These are phyloP conservation scores for Monascus ruber DNA, from an alignment of 2,329 filamentous ascomycete species.

Conservation along the genomic window DNA sequence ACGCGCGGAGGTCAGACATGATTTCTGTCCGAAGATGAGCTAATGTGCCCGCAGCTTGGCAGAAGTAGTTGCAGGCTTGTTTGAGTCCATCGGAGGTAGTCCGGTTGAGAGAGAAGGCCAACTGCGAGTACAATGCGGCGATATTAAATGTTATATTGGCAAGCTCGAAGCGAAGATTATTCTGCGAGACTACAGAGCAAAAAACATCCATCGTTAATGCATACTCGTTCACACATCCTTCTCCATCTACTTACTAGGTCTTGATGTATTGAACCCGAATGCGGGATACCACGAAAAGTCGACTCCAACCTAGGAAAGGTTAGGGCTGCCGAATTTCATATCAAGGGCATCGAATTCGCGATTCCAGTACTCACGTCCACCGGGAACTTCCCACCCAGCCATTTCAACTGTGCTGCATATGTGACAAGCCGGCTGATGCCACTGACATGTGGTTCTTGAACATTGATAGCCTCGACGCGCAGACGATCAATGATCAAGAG, in stretches of 20 bases:
- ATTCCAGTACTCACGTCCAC: slow-evolving; percentile 56
- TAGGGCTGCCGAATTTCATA: slow-evolving; percentile 1
- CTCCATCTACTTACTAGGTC: slow-evolving; percentile 39
- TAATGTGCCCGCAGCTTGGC: slow-evolving; percentile 73
- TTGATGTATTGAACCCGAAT: slow-evolving; percentile 75
- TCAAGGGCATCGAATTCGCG: slow-evolving; percentile 1
- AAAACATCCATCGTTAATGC: neutral
- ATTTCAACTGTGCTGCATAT: slow-evolving; percentile 86
- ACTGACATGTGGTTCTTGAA: slow-evolving; percentile 75
- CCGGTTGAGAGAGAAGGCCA: slow-evolving; percentile 70
- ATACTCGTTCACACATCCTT: neutral
- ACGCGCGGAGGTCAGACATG: slow-evolving; percentile 69
- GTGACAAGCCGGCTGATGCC: slow-evolving; percentile 79
- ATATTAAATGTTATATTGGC: slow-evolving; percentile 91
- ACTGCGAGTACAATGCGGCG: slow-evolving; percentile 82
- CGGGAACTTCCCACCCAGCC: slow-evolving; percentile 90
- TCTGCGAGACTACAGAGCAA: slow-evolving; percentile 40
- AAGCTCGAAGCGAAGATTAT: slow-evolving; percentile 68
- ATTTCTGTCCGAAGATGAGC: slow-evolving; percentile 64
- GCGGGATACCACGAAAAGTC: slow-evolving; percentile 96
- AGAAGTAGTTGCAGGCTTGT: slow-evolving; percentile 80
- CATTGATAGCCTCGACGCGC: slow-evolving; percentile 74
- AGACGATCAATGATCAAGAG: slow-evolving; percentile 75
- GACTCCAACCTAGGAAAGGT: slow-evolving; percentile 58
- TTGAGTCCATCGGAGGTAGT: slow-evolving; percentile 74